These are phyloP conservation scores for Knoxdaviesia capensis DNA, from an alignment of 2,329 filamentous ascomycete genomes.

Conservation along the genomic window DNA sequence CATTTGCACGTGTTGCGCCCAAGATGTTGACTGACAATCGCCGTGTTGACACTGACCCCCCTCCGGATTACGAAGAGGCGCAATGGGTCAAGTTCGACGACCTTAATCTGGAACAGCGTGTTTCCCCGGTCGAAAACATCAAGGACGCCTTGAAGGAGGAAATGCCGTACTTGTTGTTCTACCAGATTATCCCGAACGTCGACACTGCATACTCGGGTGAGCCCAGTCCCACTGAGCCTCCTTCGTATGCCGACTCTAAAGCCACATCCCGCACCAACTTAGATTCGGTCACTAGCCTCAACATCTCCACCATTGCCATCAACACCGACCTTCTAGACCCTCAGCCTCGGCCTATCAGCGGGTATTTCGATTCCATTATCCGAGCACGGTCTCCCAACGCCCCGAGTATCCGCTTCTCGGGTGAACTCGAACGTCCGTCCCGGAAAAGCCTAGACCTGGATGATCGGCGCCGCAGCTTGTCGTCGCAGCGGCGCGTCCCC, in stretches of 20 bases:
- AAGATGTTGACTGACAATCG: slow-evolving; percentile 40
- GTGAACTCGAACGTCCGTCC: slow-evolving; percentile 27
- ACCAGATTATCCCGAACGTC: slow-evolving; percentile 77
- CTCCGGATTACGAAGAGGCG: slow-evolving; percentile 47
- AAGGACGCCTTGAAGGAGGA: slow-evolving; percentile 62
- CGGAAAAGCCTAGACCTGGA: slow-evolving; percentile 25
- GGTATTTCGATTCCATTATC: slow-evolving; percentile 22
- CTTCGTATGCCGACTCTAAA: slow-evolving; percentile 36
- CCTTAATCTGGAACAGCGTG: slow-evolving; percentile 44
- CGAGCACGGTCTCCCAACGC: slow-evolving; percentile 16
- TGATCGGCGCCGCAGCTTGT: slow-evolving; percentile 30
- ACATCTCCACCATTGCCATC: not conserved
- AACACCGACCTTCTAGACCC: not conserved
- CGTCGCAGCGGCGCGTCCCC: slow-evolving; percentile 18
- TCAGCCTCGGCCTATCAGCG: slow-evolving; percentile 4
- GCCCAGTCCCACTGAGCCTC: slow-evolving; percentile 27
- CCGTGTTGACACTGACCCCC: slow-evolving; percentile 31
- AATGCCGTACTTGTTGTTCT: slow-evolving; percentile 87
- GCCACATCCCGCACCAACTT: slow-evolving; percentile 8
- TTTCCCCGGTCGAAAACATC: slow-evolving; percentile 58
- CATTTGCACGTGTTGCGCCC: slow-evolving; percentile 58
- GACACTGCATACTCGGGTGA: slow-evolving; percentile 36
- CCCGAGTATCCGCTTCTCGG: slow-evolving; percentile 33
- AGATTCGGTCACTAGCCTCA: not conserved
- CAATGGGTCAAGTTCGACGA: slow-evolving; percentile 91